Base-by-base conservation (phyloP, 2,329 filamentous ascomycete genomes). In the Aspergillus vadensis region DNA sequence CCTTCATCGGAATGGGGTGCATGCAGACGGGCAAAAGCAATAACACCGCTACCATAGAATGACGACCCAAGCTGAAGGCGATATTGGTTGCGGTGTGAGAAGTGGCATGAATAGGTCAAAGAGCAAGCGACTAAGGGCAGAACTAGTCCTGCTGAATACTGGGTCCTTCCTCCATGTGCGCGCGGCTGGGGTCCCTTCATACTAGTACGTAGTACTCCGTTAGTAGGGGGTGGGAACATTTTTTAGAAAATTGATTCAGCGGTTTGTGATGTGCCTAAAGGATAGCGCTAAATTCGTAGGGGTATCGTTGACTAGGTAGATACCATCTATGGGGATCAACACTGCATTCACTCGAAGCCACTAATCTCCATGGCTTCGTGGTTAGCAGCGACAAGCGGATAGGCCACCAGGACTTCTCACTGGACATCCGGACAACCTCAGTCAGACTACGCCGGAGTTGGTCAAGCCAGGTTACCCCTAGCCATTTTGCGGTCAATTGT, bases 271-370 rank as follows among this genome's bases (percentile, higher is more conserved):
- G 51, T 53, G 51, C 36, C 25, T 25, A 43, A 55, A 19, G 25
- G 41, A 23, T n/a, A 55, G 25, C 52, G 52, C 52, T 55, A 55
- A 55, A 12, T 14, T 15, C 32, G 32, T 21, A 54, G 23, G 23
- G 32, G 10, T 27, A 44, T 27, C 44, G 10, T 32, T 10, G 23
- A 23, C 38, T 25, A 30, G 5, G 4, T 27, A 38, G 17, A 12
- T 21, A 38, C 21, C 21, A n/a, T 32, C 21, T n/a, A n/a, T 32
- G 23, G 52, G 50, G 61, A 63, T 63, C 61, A 63, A 57, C 59
- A 32, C 19, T 60, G 58, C 58, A 60, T 63, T 63, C 36, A 27
- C 55, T 59, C 19, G 52, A 58, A 61, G 38, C 56, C 53, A 62
- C 56, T 59, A 55, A 39, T 14, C 44, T 23, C 43, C 23, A 21